Base-by-base conservation (phyloP, 2,329 filamentous ascomycete species). In the Pseudogymnoascus sp. region DNA sequence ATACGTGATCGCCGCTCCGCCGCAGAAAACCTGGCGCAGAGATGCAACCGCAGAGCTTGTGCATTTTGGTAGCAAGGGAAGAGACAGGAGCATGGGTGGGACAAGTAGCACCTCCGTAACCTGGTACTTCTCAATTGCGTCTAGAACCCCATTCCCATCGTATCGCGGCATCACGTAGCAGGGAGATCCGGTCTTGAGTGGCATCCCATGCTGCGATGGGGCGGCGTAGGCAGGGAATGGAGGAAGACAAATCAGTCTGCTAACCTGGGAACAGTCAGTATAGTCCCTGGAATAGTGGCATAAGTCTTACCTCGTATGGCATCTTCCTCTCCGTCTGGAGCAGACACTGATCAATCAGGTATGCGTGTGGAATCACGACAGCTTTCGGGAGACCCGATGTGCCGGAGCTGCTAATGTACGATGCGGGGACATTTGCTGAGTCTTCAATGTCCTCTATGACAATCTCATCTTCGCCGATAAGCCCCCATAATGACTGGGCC, bases 81-180 rank as follows among this genome's bases (percentile, higher is more conserved):
- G 78, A 15, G 83, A 78, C 6, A 93, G 82, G 0, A 90, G 77
- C 61, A 96, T 87, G 0, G 91, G 90, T 5, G 91, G 91, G 2
- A 93, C 90, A 1, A 87, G 76, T 4, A 79, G 76, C 29, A 92
- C 73, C 63, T 80, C 78, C 7, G 86, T 90, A 68, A 95, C 86
- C 39, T 82, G 80, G 74, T 83, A 90, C 59, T 78, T 81, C 70
- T 90, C 78, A 15, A 91, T 80, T 69, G 87, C 80, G 60, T 82
- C 77, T 35, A 95, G 79, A 79, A 92, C 85, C 70, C 84, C 80
- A 62, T 84, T 69, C 62, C 94, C 89, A 70, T 93, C 86, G 73
- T 92, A 96, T 58, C 83, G 81, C 3, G 83, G 76, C 89, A 95
- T 92, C 62, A 94, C 78, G 73, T 92, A 94, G 9, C 89, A 82